phyloP scores from a whole-genome alignment of 495 filamentous ascomycete genomes.

The Evernia prunastri region DNA sequence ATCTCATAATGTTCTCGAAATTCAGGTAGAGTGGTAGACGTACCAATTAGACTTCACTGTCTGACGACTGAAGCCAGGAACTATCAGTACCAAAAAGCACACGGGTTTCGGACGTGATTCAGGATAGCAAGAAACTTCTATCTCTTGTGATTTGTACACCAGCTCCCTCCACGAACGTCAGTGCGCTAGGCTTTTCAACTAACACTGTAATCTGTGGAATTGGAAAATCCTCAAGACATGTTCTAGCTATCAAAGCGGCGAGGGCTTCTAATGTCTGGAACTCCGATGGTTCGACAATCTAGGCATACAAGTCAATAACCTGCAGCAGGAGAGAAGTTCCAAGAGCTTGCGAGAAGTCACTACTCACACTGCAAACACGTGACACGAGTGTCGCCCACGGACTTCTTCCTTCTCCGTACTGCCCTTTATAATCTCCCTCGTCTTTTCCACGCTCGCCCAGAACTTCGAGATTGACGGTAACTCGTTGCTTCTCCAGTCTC shows the following conservation, averaged over 20 bases:
- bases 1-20: no score
- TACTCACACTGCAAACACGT: conserved; percentile 15
- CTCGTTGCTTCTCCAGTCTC: conserved; percentile 50
- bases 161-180: conserved; percentile 49
- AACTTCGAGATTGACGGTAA: conserved; percentile 37
- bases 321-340: not conserved
- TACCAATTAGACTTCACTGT: no score
- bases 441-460: conserved; percentile 2
- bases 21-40: no score
- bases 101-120: not conserved
- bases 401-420: not conserved
- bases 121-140: not conserved
- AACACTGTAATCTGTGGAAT: conserved; percentile 47
- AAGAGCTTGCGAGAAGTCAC: not conserved
- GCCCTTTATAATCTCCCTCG: not conserved
- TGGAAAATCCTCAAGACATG: conserved; percentile 46
- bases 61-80: no score
- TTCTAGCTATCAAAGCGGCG: conserved; percentile 47
- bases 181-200: conserved; percentile 53
- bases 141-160: conserved; percentile 48
- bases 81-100: not conserved
- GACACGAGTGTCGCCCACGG: conserved; percentile 19
- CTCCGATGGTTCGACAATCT: conserved; percentile 47
- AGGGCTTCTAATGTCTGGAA: conserved; percentile 54
- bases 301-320: not conserved